These are phyloP conservation scores for Erythrophleum fordii DNA, from an alignment of 306 rosid species.

Conservation along the genomic window DNA sequence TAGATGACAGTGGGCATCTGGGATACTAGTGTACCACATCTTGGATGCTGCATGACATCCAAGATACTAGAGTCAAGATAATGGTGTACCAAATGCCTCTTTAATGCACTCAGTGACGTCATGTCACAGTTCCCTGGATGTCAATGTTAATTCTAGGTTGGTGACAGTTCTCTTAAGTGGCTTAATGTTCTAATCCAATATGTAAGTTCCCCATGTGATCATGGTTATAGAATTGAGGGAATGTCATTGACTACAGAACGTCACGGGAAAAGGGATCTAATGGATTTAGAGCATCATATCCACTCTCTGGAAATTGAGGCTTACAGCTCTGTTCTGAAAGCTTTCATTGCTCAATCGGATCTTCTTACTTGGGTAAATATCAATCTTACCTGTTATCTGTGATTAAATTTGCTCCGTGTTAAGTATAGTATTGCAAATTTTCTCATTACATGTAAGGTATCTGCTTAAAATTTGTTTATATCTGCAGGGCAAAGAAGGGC, in stretches of 20 bases:
- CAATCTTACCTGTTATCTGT: slow-evolving; percentile 12
- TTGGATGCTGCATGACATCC: not conserved
- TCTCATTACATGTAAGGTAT: slow-evolving; percentile 1
- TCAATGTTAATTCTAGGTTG: slow-evolving; percentile 20
- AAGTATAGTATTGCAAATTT: slow-evolving; percentile 5
- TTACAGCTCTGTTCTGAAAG: slow-evolving; percentile 48
- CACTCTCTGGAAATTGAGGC: slow-evolving; percentile 50
- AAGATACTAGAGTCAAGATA: not conserved
- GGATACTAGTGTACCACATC: not conserved
- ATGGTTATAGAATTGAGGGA: slow-evolving; percentile 6
- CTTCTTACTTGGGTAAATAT: slow-evolving; percentile 51
- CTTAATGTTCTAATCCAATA: not conserved
- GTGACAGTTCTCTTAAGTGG: slow-evolving; percentile 32
- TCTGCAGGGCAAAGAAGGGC: slow-evolving; percentile 50
- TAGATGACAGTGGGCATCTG: not conserved
- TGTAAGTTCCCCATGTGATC: not conserved
- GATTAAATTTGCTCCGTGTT: slow-evolving; percentile 18
- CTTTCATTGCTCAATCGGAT: slow-evolving; percentile 56
- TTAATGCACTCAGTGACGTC: slow-evolving; percentile 26
- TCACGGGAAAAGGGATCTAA: slow-evolving; percentile 37
- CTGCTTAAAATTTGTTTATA: slow-evolving; percentile 9
- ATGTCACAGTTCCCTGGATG: not conserved
- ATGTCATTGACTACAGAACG: slow-evolving; percentile 41
- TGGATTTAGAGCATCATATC: slow-evolving; percentile 39
- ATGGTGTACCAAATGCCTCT: not conserved